Evolutionary conservation across 106 monocot species (phyloP).

Genomic region (Dioscorea zingiberensis): DNA sequence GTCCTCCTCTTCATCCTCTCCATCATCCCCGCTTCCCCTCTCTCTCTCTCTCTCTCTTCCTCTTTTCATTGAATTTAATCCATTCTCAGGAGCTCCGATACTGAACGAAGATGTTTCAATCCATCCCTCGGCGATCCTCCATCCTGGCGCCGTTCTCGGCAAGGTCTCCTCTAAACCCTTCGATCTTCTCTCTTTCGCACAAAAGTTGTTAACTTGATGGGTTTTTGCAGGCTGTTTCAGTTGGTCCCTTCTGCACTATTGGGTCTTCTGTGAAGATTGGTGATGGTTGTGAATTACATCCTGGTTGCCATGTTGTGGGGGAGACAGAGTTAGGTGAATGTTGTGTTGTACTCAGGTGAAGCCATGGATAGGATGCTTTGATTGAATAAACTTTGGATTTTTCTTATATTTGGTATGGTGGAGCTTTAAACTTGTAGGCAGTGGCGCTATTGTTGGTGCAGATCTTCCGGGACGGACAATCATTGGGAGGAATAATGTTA

Average conservation of each 20-base stretch:
- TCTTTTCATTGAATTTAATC: too few species aligned
- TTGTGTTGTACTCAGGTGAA: constrained; percentile 58
- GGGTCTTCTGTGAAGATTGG: constrained; percentile 63
- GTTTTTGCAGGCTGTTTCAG: constrained; percentile 46
- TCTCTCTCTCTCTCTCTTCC: too few species aligned
- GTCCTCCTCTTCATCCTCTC: too few species aligned
- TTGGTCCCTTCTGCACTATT: constrained; percentile 85
- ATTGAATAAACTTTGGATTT: neutral
- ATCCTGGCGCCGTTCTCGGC: constrained; percentile 48
- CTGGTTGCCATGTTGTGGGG: constrained; percentile 79
- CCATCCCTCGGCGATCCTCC: constrained; percentile 46
- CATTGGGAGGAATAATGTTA: constrained; percentile 73
- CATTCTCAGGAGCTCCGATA: too few species aligned
- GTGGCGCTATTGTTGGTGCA: constrained; percentile 95
- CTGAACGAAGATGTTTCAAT: constrained; percentile 1
- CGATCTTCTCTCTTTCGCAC: neutral
- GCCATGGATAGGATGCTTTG: constrained; percentile 1
- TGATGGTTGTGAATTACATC: constrained; percentile 56
- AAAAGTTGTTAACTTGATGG: neutral
- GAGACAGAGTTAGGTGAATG: constrained; percentile 66
- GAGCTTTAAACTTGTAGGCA: constrained; percentile 44
- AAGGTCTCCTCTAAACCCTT: constrained; percentile 25
- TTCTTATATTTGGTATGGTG: neutral
- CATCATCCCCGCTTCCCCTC: too few species aligned
- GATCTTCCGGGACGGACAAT: constrained; percentile 74